Base-by-base conservation (phyloP, 805 yeast species). In the Schwanniomyces pseudopolymorphus region DNA sequence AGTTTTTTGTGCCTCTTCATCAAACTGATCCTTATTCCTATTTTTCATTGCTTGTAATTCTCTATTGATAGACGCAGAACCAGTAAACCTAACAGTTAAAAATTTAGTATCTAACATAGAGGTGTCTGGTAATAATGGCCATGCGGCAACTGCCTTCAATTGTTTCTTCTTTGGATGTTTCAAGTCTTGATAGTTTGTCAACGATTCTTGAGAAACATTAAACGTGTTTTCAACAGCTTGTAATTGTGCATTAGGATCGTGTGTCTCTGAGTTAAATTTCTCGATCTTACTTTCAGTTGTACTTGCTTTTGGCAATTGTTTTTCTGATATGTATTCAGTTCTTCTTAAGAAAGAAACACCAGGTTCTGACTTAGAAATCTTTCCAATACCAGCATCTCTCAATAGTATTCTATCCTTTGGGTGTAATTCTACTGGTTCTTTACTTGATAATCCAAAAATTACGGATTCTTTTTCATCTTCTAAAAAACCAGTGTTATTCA, bases 51-150 rank as follows among this genome's bases (percentile, higher is more conserved):
- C 54, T 24, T 61, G 59, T 27, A 68, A 50, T 42, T 72, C 77
- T 49, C 77, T 59, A 17, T 63, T 54, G 21, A 77, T 57, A 2
- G 83, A 77, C 2, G 85, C 84, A 9, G 81, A 73, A 4, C 84
- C 83, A 4, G 74, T 59, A 55, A 88, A 80, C 62, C 84, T 87
- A 37, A 89, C 69, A 26, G 82, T 74, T 57, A 81, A 70, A 58
- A 78, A 89, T 43, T 77, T 80, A 55, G 88, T 84, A 66, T 94
- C 99, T 78, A 89, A 75, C 77, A 87, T 80, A n/a, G 92, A 83
- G 8, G 94, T 83, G 64, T 94, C 97, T 6, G 99, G 99, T 51
- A 91, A 70, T 22, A 94, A 70, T 21, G 85, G 84, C 89, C 90
- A 88, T 1, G 89, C 75, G 49, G 75, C 77, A 17, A 84, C 90